Evolutionary conservation across 345 rosid species (phyloP), one percentile per base, ranked within the genome.

Genomic region (Stellera chamaejasme): DNA sequence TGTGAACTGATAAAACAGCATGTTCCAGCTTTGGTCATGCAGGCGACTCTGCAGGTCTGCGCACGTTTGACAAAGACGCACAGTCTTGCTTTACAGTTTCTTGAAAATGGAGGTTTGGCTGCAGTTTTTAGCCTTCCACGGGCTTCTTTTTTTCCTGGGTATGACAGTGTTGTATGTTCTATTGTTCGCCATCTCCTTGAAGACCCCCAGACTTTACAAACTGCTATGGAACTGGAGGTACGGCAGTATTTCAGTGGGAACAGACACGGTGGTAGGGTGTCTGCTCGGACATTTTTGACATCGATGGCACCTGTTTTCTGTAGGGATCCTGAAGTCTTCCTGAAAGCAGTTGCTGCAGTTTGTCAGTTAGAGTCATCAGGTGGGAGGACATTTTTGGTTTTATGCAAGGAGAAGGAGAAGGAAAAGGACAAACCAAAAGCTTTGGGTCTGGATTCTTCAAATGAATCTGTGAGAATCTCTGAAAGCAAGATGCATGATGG

Each of bases 201-300:
- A 77, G 98, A 92, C 73, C 93, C 98, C 60, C 98, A 84, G 68
- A 92, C 95, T 27, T 79, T 92, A 70, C 98, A 92, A 82, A 76
- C 80, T 48, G 96, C 98, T 6, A 92, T 92, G 96, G 98, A 92
- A 65, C 76, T 86, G 78, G 98, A 92, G 75, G 88, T 92, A 65
- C 72, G 83, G 16, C 95, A 88, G 78, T 76, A 79, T 56, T 74
- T 92, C 67, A 79, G 78, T 79, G 84, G 82, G 64, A 82, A 73
- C 66, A 63, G 93, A 69, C 85, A 81, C 66, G 75, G 80, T 39
- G 98, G 95, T 19, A 88, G 82, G 61, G 74, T 84, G 41, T 71
- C 75, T 43, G 72, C 95, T 2, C 69, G 79, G 59, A 66, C 85
- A 50, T 92, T 92, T 65, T 76, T 92, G 67, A 86, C 90, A 67